Base-by-base conservation (phyloP, 345 rosid species). In the Theobroma cacao region DNA sequence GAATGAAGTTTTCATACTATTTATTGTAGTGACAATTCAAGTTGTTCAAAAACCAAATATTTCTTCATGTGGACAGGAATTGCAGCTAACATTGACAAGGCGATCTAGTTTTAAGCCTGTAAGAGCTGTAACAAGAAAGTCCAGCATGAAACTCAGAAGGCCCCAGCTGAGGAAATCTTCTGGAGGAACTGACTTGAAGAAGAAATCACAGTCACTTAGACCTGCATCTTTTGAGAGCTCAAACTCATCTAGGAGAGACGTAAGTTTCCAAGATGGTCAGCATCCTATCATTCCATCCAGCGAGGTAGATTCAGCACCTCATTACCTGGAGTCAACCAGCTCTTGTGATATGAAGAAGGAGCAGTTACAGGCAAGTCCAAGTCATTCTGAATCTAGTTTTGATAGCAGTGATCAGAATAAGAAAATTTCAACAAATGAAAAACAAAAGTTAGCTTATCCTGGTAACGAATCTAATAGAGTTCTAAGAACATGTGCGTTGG, bases 121-220 rank as follows among this genome's bases (percentile, higher is more conserved):
- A 55, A 88, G 77, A 87, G 86, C 83, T 75, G 31, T 89, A 59
- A 74, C 87, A 36, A 88, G 88, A 78, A 69, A 86, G 77, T 78
- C 91, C 47, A 90, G 94, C 72, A 75, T 81, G 76, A 89, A 82
- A 77, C 60, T 78, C 75, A 86, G 88, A 79, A 91, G 88, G 82
- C 79, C 87, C 53, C 82, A 75, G 78, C 75, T 80, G 80, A 90
- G 88, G 77, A 90, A 77, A 75, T 41, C 72, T 22, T 80, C 84
- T 50, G 89, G 84, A 68, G 89, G 85, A 78, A 40, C 64, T 40
- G 85, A 86, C 47, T 65, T 58, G 76, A 86, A 76, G 79, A 89
- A 76, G 79, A 89, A 83, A 78, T 81, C 84, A 47, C 81, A 86
- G 78, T 88, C 94, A 12, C 52, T 83, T 48, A 86, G 81, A 72